phyloP scores from a whole-genome alignment of 1,139 yeast species.

The Yarrowia galli region DNA sequence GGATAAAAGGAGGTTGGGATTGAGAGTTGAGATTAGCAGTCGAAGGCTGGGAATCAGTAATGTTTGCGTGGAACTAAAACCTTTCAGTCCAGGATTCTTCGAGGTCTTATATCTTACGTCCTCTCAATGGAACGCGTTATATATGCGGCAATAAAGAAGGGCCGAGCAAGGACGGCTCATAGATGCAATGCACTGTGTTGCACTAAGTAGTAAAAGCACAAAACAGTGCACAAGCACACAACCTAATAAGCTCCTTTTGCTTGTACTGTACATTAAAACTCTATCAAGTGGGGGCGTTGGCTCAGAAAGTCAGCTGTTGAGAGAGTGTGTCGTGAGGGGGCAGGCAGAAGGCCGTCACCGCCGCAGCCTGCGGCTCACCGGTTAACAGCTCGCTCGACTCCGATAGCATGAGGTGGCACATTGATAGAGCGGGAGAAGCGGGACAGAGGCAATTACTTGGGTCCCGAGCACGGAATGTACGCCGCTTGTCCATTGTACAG shows the following conservation, averaged over 20 bases:
- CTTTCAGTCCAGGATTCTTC: background rate
- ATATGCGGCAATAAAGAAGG: slow-evolving; percentile 36
- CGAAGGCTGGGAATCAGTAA: background rate
- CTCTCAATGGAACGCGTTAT: slow-evolving; percentile 23
- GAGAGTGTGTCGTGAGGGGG: slow-evolving; percentile 5
- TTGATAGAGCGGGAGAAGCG: slow-evolving; percentile 15
- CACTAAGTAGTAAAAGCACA: slow-evolving; percentile 11
- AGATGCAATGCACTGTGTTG: slow-evolving; percentile 32
- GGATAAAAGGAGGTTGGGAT: background rate
- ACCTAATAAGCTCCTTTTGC: background rate
- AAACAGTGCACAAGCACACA: background rate
- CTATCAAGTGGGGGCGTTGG: slow-evolving; percentile 32
- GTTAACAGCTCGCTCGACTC: background rate
- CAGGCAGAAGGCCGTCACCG: background rate
- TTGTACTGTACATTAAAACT: slow-evolving; percentile 18
- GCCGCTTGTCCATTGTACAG: background rate
- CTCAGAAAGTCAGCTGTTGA: slow-evolving; percentile 28
- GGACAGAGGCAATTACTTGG: background rate
- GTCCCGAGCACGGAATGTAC: background rate
- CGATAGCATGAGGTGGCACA: background rate
- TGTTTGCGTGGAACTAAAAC: background rate
- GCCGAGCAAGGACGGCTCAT: slow-evolving; percentile 37
- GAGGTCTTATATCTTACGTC: slow-evolving; percentile 20
- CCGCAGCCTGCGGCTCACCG: slow-evolving; percentile 31
- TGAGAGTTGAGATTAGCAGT: background rate